Conservation (phyloP, 1,284 basidiomycete species). For the Ceratobasidium sp. region DNA sequence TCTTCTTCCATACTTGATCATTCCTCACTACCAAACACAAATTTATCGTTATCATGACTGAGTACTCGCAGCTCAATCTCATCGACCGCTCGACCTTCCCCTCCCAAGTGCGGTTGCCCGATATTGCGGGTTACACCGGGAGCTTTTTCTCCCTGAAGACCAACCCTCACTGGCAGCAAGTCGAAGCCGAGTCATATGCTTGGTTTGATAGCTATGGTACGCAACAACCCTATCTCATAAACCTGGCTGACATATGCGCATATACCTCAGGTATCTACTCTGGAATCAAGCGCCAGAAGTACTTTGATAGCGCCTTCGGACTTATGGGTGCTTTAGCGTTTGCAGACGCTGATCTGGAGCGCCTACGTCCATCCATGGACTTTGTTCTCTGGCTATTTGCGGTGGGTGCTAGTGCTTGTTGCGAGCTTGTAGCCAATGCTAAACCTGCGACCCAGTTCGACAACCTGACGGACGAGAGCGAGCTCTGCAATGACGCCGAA, state of each 20-base stretch:
- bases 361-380: too few relatives aligned
- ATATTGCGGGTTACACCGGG: background rate
- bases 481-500: slow-evolving; percentile 52
- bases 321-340: too few relatives aligned
- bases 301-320: slow-evolving; percentile 48
- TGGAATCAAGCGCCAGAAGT: slow-evolving; percentile 36
- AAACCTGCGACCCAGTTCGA: slow-evolving; percentile 47
- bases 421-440: background rate
- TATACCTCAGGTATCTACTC: too few relatives aligned
- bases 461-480: slow-evolving; percentile 55
- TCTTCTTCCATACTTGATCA: background rate
- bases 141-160: background rate
- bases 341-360: slow-evolving; percentile 52
- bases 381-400: too few relatives aligned
- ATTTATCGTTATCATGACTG: too few relatives aligned
- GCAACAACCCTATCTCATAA: too few relatives aligned
- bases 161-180: background rate
- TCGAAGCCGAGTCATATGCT: background rate
- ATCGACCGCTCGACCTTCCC: background rate
- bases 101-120: background rate
- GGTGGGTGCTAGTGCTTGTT: slow-evolving; percentile 47
- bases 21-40: background rate
- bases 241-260: too few relatives aligned
- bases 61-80: too few relatives aligned
- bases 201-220: background rate